These are phyloP conservation scores for Austroboletus festivus DNA, from an alignment of 768 basidiomycete species.

Conservation along the genomic window DNA sequence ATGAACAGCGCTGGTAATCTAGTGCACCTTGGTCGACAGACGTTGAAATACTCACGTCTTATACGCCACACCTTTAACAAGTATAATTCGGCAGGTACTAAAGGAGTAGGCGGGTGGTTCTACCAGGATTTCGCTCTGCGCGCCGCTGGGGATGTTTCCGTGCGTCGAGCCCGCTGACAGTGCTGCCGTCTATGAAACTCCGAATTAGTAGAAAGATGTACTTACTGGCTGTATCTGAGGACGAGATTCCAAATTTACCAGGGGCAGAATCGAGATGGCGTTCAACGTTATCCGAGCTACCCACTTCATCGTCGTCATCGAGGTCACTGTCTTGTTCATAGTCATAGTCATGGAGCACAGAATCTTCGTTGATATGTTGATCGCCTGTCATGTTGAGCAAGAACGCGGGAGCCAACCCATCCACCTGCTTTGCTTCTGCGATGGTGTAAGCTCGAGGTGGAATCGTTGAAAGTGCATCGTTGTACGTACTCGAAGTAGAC, in stretches of 20 bases:
- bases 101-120: conserved; percentile 23
- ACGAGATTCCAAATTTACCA: background rate
- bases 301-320: conserved; percentile 20
- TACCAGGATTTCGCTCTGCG: background rate
- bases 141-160: background rate
- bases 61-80: conserved; percentile 28
- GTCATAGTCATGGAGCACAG: conserved; percentile 26
- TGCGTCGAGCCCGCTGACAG: background rate
- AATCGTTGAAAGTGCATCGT: background rate
- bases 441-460: background rate
- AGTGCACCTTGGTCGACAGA: background rate
- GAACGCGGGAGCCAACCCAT: conserved; percentile 11
- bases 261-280: background rate
- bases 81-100: conserved; percentile 22
- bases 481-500: conserved; percentile 7
- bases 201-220: background rate
- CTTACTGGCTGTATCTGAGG: conserved; percentile 13
- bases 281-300: background rate
- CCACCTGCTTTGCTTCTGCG: conserved; percentile 5
- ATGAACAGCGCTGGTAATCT: background rate
- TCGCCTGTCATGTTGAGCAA: conserved; percentile 23
- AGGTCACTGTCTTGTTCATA: conserved; percentile 31
- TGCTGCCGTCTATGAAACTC: background rate
- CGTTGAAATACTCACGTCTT: conserved; percentile 21
- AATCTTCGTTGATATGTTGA: conserved; percentile 14